phyloP scores from a whole-genome alignment of 2,329 filamentous ascomycete genomes.

The Fusarium sp. region DNA sequence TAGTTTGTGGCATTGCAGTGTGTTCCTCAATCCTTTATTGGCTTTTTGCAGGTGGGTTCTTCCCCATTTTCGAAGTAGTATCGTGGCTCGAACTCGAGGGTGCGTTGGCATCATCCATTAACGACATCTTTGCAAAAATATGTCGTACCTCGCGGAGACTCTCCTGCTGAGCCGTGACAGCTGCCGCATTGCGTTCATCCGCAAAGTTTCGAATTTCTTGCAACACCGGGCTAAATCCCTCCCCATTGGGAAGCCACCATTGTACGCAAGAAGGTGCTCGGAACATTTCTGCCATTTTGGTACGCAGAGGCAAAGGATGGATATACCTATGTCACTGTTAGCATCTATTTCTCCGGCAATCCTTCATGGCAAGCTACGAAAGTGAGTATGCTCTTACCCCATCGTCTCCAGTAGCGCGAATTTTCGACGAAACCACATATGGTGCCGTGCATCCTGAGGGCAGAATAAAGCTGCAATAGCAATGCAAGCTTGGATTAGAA shows the following conservation, averaged over 20 bases:
- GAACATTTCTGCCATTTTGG: conserved; percentile 81
- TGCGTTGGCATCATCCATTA: conserved; percentile 43
- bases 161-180: conserved; percentile 68
- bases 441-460: conserved; percentile 78
- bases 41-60: neutral
- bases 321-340: conserved; percentile 74
- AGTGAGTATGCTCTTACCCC: conserved; percentile 69
- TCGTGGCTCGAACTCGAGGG: conserved; percentile 6
- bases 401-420: conserved; percentile 81
- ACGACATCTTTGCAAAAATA: conserved; percentile 72
- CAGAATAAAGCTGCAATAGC: conserved; percentile 83
- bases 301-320: conserved; percentile 79
- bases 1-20: neutral
- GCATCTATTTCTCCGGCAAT: neutral
- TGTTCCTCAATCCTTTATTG: neutral
- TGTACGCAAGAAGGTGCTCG: conserved; percentile 75
- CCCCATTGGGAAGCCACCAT: conserved; percentile 92
- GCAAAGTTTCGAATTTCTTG: conserved; percentile 84
- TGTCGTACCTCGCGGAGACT: conserved; percentile 80
- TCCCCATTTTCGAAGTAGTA: neutral
- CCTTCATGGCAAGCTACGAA: neutral
- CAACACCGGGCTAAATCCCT: conserved; percentile 79
- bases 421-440: conserved; percentile 83
- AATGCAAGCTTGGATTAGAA: conserved; percentile 80
- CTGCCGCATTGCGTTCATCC: conserved; percentile 76